Evolutionary conservation across 169 alveolate genomes (phyloP).

Genomic region (Cryptosporidium meleagridis): DNA sequence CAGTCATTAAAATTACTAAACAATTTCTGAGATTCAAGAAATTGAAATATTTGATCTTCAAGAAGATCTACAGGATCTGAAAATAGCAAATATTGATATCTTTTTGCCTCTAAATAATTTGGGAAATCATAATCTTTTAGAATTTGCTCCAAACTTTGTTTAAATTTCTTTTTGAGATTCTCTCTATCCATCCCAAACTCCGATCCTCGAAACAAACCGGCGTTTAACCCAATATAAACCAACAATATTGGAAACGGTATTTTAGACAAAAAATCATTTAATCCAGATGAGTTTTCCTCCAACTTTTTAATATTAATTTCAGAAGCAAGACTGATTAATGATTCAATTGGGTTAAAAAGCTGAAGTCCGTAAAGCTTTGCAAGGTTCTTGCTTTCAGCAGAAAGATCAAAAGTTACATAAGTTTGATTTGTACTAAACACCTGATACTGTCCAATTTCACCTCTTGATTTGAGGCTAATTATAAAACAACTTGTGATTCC

Average conservation of each 20-base stretch:
- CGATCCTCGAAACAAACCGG: neutral
- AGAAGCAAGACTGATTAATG: neutral
- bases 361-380: slow-evolving; percentile 36
- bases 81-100: slow-evolving; percentile 12
- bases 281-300: neutral
- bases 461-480: slow-evolving; percentile 33
- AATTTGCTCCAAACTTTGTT: neutral
- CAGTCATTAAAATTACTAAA: neutral
- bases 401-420: slow-evolving; percentile 16
- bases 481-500: slow-evolving; percentile 1
- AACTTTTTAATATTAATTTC: slow-evolving; percentile 16
- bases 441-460: slow-evolving; percentile 20
- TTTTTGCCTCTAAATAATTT: slow-evolving; percentile 15
- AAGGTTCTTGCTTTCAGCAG: slow-evolving; percentile 29
- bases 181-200: neutral
- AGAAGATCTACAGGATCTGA: neutral
- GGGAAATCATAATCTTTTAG: neutral
- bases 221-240: neutral
- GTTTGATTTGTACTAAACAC: neutral
- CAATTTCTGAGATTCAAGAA: neutral
- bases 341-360: slow-evolving; percentile 30
- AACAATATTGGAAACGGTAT: slow-evolving; percentile 48
- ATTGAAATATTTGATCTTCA: neutral
- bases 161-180: neutral
- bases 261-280: slow-evolving; percentile 1